Evolutionary conservation across 306 rosid species (phyloP).

Genomic region (Malus fusca): DNA sequence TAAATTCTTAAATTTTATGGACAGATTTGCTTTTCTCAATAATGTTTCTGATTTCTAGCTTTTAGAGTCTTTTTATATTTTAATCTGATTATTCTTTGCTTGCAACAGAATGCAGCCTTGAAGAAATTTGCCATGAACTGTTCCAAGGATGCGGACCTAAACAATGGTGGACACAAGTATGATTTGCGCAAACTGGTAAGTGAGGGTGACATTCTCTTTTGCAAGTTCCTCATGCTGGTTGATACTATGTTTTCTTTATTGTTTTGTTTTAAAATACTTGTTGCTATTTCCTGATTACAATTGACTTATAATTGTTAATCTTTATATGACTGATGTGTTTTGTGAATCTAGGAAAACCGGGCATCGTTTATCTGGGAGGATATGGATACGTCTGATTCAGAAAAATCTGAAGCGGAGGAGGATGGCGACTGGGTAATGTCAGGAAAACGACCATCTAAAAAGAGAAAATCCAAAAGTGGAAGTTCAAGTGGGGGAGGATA

Average conservation of each 20-base stretch:
- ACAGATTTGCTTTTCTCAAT: neutral
- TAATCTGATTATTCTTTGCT: neutral
- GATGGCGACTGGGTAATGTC: conserved; percentile 40
- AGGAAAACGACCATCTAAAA: conserved; percentile 18
- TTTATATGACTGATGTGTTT: neutral
- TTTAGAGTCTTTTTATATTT: neutral
- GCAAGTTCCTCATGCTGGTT: neutral
- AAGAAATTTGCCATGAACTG: conserved; percentile 25
- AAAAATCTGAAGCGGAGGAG: conserved; percentile 32
- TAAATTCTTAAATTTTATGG: neutral
- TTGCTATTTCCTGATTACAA: neutral
- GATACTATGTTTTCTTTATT: neutral
- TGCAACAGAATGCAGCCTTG: conserved; percentile 44
- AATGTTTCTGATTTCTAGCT: neutral
- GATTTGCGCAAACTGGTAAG: conserved; percentile 59
- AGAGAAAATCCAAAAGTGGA: conserved; percentile 31
- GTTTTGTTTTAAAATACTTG: neutral
- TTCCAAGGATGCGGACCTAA: conserved; percentile 7
- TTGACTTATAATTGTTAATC: neutral
- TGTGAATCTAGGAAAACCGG: conserved; percentile 46
- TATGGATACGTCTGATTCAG: conserved; percentile 75
- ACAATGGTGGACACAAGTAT: conserved; percentile 40
- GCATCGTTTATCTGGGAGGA: conserved; percentile 56
- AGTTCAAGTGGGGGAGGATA: conserved; percentile 30
- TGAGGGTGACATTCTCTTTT: neutral